Percentiles rank a stretch among this genome's conserved stretches.
Conservation (phyloP, 78 protist genomes). For the Monosiga brevicollis region DNA sequence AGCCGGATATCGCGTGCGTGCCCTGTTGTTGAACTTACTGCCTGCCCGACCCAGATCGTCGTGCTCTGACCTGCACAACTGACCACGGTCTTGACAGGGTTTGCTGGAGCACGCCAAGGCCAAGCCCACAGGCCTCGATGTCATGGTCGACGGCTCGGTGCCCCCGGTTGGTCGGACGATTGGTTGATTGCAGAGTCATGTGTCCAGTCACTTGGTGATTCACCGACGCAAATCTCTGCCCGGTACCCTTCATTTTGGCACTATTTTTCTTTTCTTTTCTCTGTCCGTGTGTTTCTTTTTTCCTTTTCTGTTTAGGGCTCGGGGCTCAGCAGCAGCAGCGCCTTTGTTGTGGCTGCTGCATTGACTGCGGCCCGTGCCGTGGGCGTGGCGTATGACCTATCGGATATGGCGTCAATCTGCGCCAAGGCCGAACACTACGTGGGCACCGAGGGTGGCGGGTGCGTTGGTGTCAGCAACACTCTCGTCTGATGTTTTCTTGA, state of each 20-base stretch:
- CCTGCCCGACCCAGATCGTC: too few relatives aligned
- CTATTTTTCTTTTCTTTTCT: too few relatives aligned
- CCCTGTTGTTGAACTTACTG: background rate
- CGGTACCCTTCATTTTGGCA: too few relatives aligned
- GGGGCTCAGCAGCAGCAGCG: conserved; percentile 15
- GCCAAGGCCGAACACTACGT: background rate
- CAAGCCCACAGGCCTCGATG: background rate
- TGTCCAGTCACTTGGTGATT: too few relatives aligned
- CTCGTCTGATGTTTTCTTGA: background rate
- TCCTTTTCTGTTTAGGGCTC: background rate
- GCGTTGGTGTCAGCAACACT: background rate
- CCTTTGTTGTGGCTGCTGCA: background rate
- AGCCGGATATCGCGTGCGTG: background rate
- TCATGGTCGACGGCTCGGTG: background rate
- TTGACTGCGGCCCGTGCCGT: background rate
- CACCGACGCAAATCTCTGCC: too few relatives aligned
- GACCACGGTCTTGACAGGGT: too few relatives aligned
- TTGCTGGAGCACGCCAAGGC: background rate
- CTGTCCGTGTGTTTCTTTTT: too few relatives aligned
- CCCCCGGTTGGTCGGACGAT: too few relatives aligned
- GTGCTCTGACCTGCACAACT: too few relatives aligned
- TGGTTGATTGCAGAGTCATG: too few relatives aligned
- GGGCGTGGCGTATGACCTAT: too few relatives aligned
- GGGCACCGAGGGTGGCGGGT: conserved; percentile 21
- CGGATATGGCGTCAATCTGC: background rate